A percentile compares a stretch with the other conserved stretches of the same genome.
phyloP scores from a whole-genome alignment of 495 filamentous ascomycete genomes.

The Penicillium angulare region DNA sequence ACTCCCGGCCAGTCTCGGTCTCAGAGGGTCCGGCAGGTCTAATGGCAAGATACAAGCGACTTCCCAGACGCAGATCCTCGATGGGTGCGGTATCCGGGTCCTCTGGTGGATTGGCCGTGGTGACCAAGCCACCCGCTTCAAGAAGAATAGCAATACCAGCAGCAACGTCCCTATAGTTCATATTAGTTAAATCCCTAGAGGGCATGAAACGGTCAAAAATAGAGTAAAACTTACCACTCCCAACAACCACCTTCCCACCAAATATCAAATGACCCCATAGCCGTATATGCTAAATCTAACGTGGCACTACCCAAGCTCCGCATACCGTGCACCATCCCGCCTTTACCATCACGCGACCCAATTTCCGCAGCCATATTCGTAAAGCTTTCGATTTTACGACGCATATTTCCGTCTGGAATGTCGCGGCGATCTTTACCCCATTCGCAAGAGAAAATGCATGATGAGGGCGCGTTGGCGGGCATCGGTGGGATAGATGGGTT shows the following conservation, averaged over 20 bases:
- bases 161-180: constrained; percentile 49
- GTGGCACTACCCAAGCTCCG: constrained; percentile 61
- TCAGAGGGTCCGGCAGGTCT: constrained; percentile 60
- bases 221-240: constrained; percentile 45
- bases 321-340: constrained; percentile 61
- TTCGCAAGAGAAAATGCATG: constrained; percentile 68
- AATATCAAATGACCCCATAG: constrained; percentile 57
- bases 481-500: constrained; percentile 56
- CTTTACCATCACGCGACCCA: constrained; percentile 56
- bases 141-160: constrained; percentile 56
- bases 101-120: constrained; percentile 63
- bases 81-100: constrained; percentile 53
- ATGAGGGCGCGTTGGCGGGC: constrained; percentile 58
- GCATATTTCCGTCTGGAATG: constrained; percentile 57
- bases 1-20: constrained; percentile 59
- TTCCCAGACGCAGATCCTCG: constrained; percentile 55
- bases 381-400: constrained; percentile 67
- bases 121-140: constrained; percentile 62
- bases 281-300: constrained; percentile 55
- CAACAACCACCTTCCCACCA: constrained; percentile 62
- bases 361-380: constrained; percentile 66
- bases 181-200: constrained; percentile 1
- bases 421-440: constrained; percentile 73
- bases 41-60: constrained; percentile 64
- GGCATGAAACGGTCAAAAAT: neutral